phyloP scores from a whole-genome alignment of 805 yeast species.

The Candida multigemmis region DNA sequence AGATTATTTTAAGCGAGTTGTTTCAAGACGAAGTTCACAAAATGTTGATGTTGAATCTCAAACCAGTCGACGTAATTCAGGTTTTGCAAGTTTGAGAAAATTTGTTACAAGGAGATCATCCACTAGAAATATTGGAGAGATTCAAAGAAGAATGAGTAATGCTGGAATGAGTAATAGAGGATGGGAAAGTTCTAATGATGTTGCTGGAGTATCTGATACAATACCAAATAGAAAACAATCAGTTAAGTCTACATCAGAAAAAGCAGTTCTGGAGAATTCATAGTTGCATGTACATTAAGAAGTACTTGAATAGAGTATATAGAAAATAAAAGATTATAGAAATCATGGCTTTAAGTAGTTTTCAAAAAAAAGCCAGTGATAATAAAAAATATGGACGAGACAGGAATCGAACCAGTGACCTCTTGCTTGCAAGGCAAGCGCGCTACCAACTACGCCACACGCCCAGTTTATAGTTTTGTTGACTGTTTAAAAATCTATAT shows the following conservation, averaged over 20 bases:
- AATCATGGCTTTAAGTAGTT: too few relatives aligned
- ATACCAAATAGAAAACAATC: too few relatives aligned
- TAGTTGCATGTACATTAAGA: too few relatives aligned
- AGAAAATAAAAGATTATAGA: too few relatives aligned
- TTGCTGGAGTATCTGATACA: constrained; percentile 8
- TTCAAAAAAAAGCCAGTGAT: not conserved
- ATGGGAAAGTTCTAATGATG: constrained; percentile 8
- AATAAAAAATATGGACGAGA: constrained; percentile 47
- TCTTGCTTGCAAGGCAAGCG: constrained; percentile 72
- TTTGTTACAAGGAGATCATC: constrained; percentile 3
- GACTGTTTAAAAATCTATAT: too few relatives aligned
- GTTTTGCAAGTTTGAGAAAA: constrained; percentile 3
- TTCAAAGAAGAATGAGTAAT: constrained; percentile 5
- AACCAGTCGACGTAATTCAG: constrained; percentile 5
- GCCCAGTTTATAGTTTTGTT: constrained; percentile 26
- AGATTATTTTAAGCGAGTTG: constrained; percentile 8
- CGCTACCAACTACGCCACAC: constrained; percentile 82
- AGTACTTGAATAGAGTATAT: too few relatives aligned
- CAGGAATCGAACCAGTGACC: constrained; percentile 76
- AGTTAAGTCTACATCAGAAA: too few relatives aligned
- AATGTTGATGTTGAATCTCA: too few relatives aligned
- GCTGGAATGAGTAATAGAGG: constrained; percentile 9
- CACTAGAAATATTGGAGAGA: constrained; percentile 3
- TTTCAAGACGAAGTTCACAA: constrained; percentile 9
- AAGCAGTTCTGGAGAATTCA: too few relatives aligned